A percentile compares a stretch with the other conserved stretches of the same genome.
These are phyloP conservation scores for Lipomyces starkeyi DNA, from an alignment of 805 yeast species.

Conservation along the genomic window DNA sequence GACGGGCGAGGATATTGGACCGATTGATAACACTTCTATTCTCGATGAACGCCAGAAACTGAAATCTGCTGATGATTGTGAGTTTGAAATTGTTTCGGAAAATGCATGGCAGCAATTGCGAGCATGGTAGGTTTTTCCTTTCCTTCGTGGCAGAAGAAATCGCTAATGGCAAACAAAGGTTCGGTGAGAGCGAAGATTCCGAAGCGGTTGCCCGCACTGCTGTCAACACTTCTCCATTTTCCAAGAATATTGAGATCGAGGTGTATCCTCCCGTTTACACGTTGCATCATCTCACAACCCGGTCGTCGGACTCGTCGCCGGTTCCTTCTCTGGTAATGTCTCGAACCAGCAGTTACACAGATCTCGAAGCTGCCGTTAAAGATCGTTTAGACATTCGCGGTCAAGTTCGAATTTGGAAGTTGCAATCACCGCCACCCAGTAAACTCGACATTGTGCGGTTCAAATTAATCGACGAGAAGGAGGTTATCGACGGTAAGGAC, in stretches of 20 bases:
- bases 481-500: slow-evolving; percentile 11
- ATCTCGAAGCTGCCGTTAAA: slow-evolving; percentile 19
- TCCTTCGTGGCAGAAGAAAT: not conserved
- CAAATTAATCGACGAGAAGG: slow-evolving; percentile 19
- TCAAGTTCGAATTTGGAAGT: slow-evolving; percentile 27
- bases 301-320: not conserved
- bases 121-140: slow-evolving; percentile 23
- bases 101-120: slow-evolving; percentile 30
- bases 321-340: slow-evolving; percentile 24
- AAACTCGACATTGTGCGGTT: slow-evolving; percentile 18
- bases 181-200: slow-evolving; percentile 15
- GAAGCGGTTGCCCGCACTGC: slow-evolving; percentile 15
- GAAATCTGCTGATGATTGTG: slow-evolving; percentile 17
- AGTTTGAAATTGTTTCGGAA: slow-evolving; percentile 31
- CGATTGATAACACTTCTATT: slow-evolving; percentile 35
- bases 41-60: slow-evolving; percentile 16
- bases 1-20: slow-evolving; percentile 16
- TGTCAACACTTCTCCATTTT: slow-evolving; percentile 17
- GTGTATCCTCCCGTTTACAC: slow-evolving; percentile 23
- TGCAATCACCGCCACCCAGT: slow-evolving; percentile 8
- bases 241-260: slow-evolving; percentile 26
- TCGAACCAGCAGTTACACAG: slow-evolving; percentile 17
- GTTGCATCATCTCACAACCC: slow-evolving; percentile 16
- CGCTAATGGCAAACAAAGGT: slow-evolving; percentile 7
- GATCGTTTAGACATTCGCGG: slow-evolving; percentile 26